Base-by-base conservation (phyloP, 1,284 basidiomycete genomes). In the Xerocomus minutiporus region DNA sequence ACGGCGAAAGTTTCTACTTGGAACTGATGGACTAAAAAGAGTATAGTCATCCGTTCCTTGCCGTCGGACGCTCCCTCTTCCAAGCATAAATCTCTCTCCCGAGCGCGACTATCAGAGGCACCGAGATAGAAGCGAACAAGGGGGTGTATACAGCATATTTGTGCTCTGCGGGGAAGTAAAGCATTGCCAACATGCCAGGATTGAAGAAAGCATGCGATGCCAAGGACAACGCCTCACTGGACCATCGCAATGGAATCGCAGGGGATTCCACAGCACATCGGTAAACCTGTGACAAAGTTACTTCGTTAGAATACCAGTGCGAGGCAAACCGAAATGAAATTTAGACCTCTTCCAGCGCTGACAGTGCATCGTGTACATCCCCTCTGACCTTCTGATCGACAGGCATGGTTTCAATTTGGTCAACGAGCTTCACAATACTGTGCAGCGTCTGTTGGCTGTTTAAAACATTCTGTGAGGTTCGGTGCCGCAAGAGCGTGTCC, bases 91-190 rank as follows among this genome's bases (percentile, higher is more conserved):
- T 51, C 69, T 94, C 91, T 60, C 83, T 80, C 25, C 92, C 56
- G 3, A 86, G 76, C 0, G 90, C 84, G 1, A 91, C 83, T 5
- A 93, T 52, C 46, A 97, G 71, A 5, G 93, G 93, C 20, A 96
- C 87, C 4, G 89, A 76, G 26, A 93, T 79, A 48, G 91, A 93
- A 3, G 91, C 93, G 65, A 97, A 96, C 20, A 97, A 72, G 0
- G 94, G 94, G 0, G 91, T 88, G 68, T 97, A 97, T 4, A 97
- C 91, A 1, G 93, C 93, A 67, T 93, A 93, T 67, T 91, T 96
- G 75, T 97, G 94, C 66, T 97, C 93, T 26, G 91, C 86, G 25
- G 94, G 94, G 71, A 99, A 99, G 70, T 99, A 99, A 25, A 99
- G 77, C 63, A 97, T 71, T 6, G 91, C 94, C 60, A 99, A 75